Evolutionary conservation across 129 eudicot species (phyloP).

Genomic region (Chrysanthemum lavandulifolium): DNA sequence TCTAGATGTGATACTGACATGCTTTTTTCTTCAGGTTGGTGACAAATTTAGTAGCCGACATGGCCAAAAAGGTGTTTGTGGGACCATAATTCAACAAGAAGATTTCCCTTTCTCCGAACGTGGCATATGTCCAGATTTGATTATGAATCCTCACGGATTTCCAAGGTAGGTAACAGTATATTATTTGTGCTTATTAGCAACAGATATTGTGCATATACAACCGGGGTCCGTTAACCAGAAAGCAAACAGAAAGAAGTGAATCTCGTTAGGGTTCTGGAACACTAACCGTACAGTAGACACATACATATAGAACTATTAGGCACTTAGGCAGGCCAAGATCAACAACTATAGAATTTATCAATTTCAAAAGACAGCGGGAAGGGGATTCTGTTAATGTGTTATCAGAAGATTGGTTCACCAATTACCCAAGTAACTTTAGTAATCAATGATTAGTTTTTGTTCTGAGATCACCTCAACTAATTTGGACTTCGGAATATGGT

Average conservation of each 20-base stretch:
- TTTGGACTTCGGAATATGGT: not conserved
- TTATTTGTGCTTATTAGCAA: not conserved
- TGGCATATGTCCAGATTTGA: slow-evolving; percentile 97
- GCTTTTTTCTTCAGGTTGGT: slow-evolving; percentile 58
- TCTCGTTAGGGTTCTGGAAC: not conserved
- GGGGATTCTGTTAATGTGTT: not conserved
- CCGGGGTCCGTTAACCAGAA: not conserved
- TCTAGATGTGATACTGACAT: not conserved
- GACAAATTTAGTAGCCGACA: slow-evolving; percentile 98
- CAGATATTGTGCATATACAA: not conserved
- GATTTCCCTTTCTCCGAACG: slow-evolving; percentile 96
- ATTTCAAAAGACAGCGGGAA: not conserved
- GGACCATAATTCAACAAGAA: slow-evolving; percentile 92
- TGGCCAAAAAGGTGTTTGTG: slow-evolving; percentile 99
- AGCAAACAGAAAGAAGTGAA: not conserved
- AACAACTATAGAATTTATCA: not conserved
- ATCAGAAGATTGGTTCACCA: not conserved
- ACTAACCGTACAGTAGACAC: not conserved
- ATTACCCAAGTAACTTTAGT: not conserved
- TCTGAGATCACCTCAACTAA: not conserved
- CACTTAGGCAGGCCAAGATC: not conserved
- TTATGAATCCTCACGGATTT: slow-evolving; percentile 99
- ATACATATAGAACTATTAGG: not conserved
- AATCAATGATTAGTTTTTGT: not conserved
- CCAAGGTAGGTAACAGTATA: slow-evolving; percentile 55